A percentile compares a stretch with the other conserved stretches of the same genome.
These are phyloP conservation scores for Capillidium rhysosporum DNA, from an alignment of 371 early-diverging fungal species.

Conservation along the genomic window DNA sequence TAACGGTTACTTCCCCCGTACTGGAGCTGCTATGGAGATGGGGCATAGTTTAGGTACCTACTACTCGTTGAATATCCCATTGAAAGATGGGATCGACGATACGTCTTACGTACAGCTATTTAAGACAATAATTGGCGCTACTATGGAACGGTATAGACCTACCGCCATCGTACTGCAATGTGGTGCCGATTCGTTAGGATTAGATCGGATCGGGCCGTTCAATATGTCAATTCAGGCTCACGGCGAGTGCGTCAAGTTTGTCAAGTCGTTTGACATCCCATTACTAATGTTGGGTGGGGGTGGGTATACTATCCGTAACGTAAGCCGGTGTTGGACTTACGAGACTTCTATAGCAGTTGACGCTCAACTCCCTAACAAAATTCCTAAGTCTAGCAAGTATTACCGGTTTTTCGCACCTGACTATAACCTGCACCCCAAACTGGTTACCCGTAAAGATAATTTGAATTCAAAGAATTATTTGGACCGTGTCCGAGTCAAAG, in stretches of 20 bases:
- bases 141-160: conserved; percentile 62
- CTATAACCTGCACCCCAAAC: conserved; percentile 59
- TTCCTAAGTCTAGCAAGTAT: conserved; percentile 36
- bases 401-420: conserved; percentile 68
- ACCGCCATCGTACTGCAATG: conserved; percentile 80
- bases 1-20: conserved; percentile 86
- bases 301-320: conserved; percentile 88
- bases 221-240: conserved; percentile 79
- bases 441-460: conserved; percentile 62
- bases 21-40: conserved; percentile 65
- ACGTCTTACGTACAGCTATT: conserved; percentile 61
- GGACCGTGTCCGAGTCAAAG: conserved; percentile 45
- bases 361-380: conserved; percentile 42
- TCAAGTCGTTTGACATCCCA: conserved; percentile 65
- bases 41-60: conserved; percentile 55
- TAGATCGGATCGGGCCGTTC: conserved; percentile 81
- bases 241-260: conserved; percentile 68
- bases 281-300: conserved; percentile 83
- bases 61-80: conserved; percentile 79
- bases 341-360: conserved; percentile 76
- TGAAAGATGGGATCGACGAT: conserved; percentile 83
- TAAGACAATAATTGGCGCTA: conserved; percentile 56
- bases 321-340: conserved; percentile 85
- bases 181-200: conserved; percentile 89
- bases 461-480: conserved; percentile 76